Conservation (phyloP, 2,329 filamentous ascomycete genomes). For the Fusarium irregulare region DNA sequence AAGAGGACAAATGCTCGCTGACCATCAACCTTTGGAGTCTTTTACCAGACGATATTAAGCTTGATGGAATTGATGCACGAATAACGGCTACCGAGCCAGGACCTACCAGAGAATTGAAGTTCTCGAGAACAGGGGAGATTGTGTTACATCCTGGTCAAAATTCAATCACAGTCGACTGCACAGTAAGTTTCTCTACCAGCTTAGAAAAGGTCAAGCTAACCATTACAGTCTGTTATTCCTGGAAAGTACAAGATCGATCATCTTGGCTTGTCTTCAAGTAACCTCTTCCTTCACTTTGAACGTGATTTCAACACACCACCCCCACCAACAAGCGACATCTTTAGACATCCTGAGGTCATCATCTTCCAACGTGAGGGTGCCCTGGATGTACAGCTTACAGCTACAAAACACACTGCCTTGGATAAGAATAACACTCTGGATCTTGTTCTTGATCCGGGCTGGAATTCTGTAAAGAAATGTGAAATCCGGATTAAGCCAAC, state of each 20-base stretch:
- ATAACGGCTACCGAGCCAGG: constrained; percentile 67
- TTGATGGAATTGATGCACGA: constrained; percentile 73
- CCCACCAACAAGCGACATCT: constrained; percentile 61
- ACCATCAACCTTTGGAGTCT: constrained; percentile 76
- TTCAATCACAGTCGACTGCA: constrained; percentile 51
- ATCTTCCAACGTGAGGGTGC: constrained; percentile 77
- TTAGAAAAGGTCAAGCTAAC: constrained; percentile 43
- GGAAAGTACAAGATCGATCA: constrained; percentile 82
- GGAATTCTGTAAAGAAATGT: constrained; percentile 73
- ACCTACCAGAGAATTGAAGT: constrained; percentile 68
- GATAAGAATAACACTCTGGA: constrained; percentile 83
- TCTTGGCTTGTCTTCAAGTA: constrained; percentile 72
- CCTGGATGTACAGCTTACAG: constrained; percentile 74
- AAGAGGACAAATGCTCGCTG: constrained; percentile 80
- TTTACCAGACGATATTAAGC: constrained; percentile 74
- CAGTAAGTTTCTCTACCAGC: constrained; percentile 44
- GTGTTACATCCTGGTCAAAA: constrained; percentile 62
- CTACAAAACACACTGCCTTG: constrained; percentile 79
- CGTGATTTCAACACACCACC: constrained; percentile 63
- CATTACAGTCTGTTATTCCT: constrained; percentile 68
- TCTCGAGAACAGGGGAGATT: constrained; percentile 46
- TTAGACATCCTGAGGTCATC: constrained; percentile 72
- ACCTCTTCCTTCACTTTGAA: constrained; percentile 74
- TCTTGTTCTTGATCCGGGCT: constrained; percentile 76
- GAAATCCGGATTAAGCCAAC: constrained; percentile 72